Evolutionary conservation across 768 basidiomycete genomes (phyloP).

Genomic region (Imleria badia): DNA sequence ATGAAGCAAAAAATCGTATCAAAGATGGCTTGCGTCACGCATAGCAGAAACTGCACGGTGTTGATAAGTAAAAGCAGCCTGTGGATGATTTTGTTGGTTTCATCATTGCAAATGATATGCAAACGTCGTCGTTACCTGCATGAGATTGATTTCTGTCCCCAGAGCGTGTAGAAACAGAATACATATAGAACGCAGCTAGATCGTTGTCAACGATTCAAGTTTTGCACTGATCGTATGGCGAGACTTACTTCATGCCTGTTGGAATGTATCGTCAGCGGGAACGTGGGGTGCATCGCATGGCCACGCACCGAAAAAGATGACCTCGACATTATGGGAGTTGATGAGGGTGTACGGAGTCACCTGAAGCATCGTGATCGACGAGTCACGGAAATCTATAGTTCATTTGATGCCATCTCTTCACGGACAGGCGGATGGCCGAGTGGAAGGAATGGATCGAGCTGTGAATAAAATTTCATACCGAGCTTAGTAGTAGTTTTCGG

Average conservation of each 20-base stretch:
- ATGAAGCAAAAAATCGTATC: conserved; percentile 1
- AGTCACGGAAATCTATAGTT: neutral
- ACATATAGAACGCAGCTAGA: conserved; percentile 14
- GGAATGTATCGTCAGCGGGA: neutral
- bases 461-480: neutral
- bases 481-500: neutral
- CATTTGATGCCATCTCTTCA: neutral
- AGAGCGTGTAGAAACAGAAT: conserved; percentile 16
- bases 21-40: conserved; percentile 4
- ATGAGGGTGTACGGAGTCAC: conserved; percentile 3
- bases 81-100: neutral
- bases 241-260: conserved; percentile 18
- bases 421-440: neutral
- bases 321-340: conserved; percentile 5
- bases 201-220: neutral
- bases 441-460: neutral
- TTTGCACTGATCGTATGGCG: neutral
- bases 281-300: neutral
- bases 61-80: conserved; percentile 14
- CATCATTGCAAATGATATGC: neutral
- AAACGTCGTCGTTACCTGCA: conserved; percentile 3
- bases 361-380: conserved; percentile 1
- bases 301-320: conserved; percentile 21
- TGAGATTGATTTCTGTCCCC: conserved; percentile 6
- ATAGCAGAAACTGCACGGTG: conserved; percentile 19